Evolutionary conservation across 2,329 filamentous ascomycete species (phyloP), one percentile per base, ranked within the genome.

Genomic region (Saccharata proteae): DNA sequence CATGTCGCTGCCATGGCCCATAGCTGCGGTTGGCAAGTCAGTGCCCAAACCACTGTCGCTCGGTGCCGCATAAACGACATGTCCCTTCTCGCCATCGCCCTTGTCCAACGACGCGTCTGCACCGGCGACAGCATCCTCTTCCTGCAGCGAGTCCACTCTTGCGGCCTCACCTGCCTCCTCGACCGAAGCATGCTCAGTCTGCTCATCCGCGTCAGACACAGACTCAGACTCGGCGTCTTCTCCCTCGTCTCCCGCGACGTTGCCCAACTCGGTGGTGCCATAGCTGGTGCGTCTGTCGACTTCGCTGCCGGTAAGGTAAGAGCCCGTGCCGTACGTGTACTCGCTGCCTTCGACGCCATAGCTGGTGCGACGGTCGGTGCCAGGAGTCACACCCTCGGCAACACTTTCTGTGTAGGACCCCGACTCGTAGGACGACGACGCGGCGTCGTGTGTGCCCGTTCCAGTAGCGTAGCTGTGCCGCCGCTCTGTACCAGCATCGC

Each of bases 241-340:
- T n/a, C n/a, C 18, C 4, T 32, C 30, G 9, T 21, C 19, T 9
- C 26, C 31, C 25, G 25, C 11, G 17, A 10, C 23, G 17, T 26
- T 23, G 6, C 16, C 40, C 40, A 15, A 41, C 38, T 5, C 48
- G 4, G 58, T 51, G 24, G 48, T 57, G 19, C 57, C 59, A 17
- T 59, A 51, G 10, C 59, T 63, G 5, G 54, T 59, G 16, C 62
- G 55, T n/a, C 60, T 51, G 29, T 58, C 55, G 8, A 60, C 39
- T 21, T 65, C 61, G 37, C 55, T 62, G 31, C 61, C 62, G 1
- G 58, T 64, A 49, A 65, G 54, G 46, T 65, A 65, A 3, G 45
- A 49, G n/a, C 61, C 61, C n/a, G 59, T 62, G 6, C 50, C 62
- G 37, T 61, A 64, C 0, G 59, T 61, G 40, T 60, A 54, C 29